Evolutionary conservation across 1,139 yeast genomes (phyloP).

Genomic region (Meyerozyma elateridarum): DNA sequence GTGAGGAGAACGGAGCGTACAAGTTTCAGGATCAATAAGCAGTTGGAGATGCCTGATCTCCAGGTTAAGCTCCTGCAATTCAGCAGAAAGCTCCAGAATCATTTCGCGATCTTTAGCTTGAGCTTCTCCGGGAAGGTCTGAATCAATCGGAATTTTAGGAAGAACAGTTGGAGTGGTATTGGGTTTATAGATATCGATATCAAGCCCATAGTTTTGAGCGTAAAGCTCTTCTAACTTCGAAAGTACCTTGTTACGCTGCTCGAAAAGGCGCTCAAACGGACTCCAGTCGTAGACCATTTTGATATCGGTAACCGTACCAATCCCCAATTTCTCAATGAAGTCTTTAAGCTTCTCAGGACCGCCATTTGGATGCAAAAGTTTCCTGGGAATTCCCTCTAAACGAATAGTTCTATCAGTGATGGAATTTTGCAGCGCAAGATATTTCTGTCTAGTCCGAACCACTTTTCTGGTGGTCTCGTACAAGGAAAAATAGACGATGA

Average conservation of each 20-base stretch:
- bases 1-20: conserved; percentile 13
- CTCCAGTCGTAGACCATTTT: conserved; percentile 55
- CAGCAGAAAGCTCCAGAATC: conserved; percentile 14
- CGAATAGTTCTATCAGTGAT: conserved; percentile 45
- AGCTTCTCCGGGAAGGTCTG: neutral
- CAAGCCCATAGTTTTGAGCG: conserved; percentile 41
- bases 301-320: conserved; percentile 55
- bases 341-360: conserved; percentile 26
- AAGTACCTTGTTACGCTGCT: conserved; percentile 29
- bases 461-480: conserved; percentile 35
- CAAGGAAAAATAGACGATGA: conserved; percentile 29
- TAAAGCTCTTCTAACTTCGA: conserved; percentile 41
- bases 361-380: conserved; percentile 32
- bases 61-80: conserved; percentile 23
- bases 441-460: conserved; percentile 36
- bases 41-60: conserved; percentile 27
- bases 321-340: conserved; percentile 57
- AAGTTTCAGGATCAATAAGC: conserved; percentile 23
- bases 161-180: conserved; percentile 12
- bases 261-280: conserved; percentile 40
- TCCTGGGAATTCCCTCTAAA: conserved; percentile 45
- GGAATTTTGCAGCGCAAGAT: conserved; percentile 40
- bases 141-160: conserved; percentile 6
- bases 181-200: conserved; percentile 34
- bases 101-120: neutral